phyloP scores from a whole-genome alignment of 2,329 filamentous ascomycete species.

The Pyrenochaeta sp. region DNA sequence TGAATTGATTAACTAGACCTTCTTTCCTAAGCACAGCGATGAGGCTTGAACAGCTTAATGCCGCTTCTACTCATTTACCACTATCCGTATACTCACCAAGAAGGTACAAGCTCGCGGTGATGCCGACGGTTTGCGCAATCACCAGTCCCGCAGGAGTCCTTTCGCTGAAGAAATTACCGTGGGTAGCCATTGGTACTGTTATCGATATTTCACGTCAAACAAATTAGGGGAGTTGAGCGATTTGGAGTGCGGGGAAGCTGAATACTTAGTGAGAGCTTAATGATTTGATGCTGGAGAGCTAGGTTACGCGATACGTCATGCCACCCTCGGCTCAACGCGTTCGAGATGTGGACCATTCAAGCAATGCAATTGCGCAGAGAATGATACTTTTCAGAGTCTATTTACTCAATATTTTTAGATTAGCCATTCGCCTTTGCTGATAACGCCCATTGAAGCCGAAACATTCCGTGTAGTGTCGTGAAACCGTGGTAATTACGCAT shows the following conservation, averaged over 20 bases:
- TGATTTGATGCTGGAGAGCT: neutral
- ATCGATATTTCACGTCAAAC: neutral
- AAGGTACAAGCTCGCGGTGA: conserved; percentile 60
- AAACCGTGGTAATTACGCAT: conserved; percentile 9
- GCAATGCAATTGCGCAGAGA: too few species aligned
- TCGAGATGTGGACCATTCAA: neutral
- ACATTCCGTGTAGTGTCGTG: conserved; percentile 2
- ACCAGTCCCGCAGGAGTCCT: conserved; percentile 49
- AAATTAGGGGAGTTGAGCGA: neutral
- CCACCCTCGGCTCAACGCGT: neutral
- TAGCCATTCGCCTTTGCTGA: neutral
- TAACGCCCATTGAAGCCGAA: neutral
- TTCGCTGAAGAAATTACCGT: conserved; percentile 26
- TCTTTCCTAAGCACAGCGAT: neutral
- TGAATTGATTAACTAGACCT: neutral
- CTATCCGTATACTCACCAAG: conserved; percentile 43
- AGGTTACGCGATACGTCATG: neutral
- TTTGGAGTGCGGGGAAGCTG: neutral
- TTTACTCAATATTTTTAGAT: too few species aligned
- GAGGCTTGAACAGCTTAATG: neutral
- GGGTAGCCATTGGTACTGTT: conserved; percentile 25
- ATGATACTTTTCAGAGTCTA: too few species aligned
- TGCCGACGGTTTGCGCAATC: conserved; percentile 59
- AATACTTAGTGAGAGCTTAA: neutral
- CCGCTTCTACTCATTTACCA: neutral